Percentiles rank a stretch among this genome's conserved stretches.
phyloP scores from a whole-genome alignment of 805 yeast genomes.

The Starmerella apis region DNA sequence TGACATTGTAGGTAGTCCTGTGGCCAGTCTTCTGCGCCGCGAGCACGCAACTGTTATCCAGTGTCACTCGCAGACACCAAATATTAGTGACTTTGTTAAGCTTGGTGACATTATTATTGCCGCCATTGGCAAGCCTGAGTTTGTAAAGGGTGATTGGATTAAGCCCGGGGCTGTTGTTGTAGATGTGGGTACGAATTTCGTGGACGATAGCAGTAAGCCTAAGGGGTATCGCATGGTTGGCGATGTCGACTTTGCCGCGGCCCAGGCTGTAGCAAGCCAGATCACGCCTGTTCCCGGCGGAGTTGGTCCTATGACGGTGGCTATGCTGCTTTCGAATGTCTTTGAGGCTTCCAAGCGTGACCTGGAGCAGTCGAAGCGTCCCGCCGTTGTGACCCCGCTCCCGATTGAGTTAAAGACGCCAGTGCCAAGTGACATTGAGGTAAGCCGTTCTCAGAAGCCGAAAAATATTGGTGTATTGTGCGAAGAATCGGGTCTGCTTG shows the following conservation, averaged over 20 bases:
- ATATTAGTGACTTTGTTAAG: constrained; percentile 47
- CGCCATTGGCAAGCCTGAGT: constrained; percentile 81
- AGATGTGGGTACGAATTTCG: constrained; percentile 91
- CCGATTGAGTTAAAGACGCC: constrained; percentile 48
- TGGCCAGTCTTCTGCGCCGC: constrained; percentile 68
- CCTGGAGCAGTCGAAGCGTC: constrained; percentile 32
- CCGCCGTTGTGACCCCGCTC: constrained; percentile 45
- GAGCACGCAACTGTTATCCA: constrained; percentile 78
- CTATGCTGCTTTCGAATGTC: constrained; percentile 83
- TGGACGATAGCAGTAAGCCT: constrained; percentile 61
- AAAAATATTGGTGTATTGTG: constrained; percentile 70
- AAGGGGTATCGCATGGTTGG: constrained; percentile 84
- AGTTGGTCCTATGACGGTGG: constrained; percentile 99
- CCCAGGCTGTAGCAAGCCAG: constrained; percentile 49
- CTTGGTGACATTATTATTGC: constrained; percentile 82
- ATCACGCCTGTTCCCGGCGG: constrained; percentile 99
- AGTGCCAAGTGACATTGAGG: constrained; percentile 84
- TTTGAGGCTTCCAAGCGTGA: constrained; percentile 59
- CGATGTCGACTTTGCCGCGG: constrained; percentile 76
- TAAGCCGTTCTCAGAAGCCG: constrained; percentile 81
- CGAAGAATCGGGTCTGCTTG: constrained; percentile 66
- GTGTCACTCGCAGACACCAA: constrained; percentile 62
- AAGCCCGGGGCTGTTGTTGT: constrained; percentile 76
- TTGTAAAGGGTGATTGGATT: constrained; percentile 77
- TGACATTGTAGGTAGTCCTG: constrained; percentile 93